Percentiles rank a stretch among this genome's conserved stretches.
These are phyloP conservation scores for Berkeleyomyces rouxiae DNA, from an alignment of 2,329 filamentous ascomycete species.

Conservation along the genomic window DNA sequence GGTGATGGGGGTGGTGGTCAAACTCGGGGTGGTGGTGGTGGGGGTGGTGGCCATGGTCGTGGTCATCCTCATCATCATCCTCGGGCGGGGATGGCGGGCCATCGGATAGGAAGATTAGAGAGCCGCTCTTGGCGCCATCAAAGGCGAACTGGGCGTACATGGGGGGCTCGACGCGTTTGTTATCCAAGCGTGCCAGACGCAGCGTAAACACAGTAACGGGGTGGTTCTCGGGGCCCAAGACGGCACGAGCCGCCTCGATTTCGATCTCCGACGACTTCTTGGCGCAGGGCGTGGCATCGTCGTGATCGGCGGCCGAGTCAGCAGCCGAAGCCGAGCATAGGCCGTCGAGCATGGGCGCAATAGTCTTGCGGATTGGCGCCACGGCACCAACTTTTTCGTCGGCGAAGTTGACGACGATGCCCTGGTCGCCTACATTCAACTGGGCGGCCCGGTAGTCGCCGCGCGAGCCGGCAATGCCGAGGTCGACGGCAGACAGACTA, in stretches of 20 bases:
- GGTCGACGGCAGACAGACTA: slow-evolving; percentile 7
- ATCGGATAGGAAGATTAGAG: slow-evolving; percentile 10
- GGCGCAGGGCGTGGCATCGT: neutral
- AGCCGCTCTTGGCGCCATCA: slow-evolving; percentile 8
- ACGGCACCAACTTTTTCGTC: neutral
- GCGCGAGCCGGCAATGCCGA: slow-evolving; percentile 9
- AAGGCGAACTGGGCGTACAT: slow-evolving; percentile 12
- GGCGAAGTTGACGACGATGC: slow-evolving; percentile 1
- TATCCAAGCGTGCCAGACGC: slow-evolving; percentile 2
- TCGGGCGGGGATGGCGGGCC: neutral
- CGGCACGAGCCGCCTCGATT: slow-evolving; percentile 3
- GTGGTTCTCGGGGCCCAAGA: neutral
- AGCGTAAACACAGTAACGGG: slow-evolving; percentile 11
- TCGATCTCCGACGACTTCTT: slow-evolving; percentile 11
- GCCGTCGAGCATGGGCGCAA: slow-evolving; percentile 9
- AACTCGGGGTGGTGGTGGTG: neutral
- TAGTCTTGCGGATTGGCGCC: slow-evolving; percentile 6
- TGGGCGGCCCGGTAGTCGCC: slow-evolving; percentile 6
- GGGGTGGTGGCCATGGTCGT: neutral
- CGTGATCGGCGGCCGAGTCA: neutral
- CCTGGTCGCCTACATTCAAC: slow-evolving; percentile 10
- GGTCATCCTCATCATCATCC: neutral
- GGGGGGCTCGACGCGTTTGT: slow-evolving; percentile 6
- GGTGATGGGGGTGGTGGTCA: neutral
- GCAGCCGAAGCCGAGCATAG: slow-evolving; percentile 1